phyloP scores from a whole-genome alignment of 805 yeast genomes.

The Yarrowia keelungensis region DNA sequence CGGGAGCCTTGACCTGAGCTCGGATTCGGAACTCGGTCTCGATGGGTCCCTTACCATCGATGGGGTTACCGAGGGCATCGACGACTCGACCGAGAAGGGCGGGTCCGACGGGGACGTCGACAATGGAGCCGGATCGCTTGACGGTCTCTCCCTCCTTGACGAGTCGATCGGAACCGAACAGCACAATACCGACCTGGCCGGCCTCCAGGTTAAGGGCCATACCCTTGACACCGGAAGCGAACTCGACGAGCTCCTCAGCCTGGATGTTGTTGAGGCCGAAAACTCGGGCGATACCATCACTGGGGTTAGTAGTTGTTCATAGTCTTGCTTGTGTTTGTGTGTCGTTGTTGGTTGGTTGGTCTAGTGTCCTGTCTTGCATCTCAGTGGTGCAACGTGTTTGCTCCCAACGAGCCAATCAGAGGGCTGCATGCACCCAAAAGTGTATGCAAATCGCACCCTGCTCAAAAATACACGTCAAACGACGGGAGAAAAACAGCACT shows the following conservation, averaged over 20 bases:
- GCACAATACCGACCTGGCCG: slow-evolving; percentile 99
- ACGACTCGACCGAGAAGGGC: slow-evolving; percentile 98
- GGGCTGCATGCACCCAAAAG: slow-evolving; percentile 26
- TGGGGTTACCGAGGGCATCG: slow-evolving; percentile 99
- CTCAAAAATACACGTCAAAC: no score
- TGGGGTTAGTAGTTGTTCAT: slow-evolving; percentile 46
- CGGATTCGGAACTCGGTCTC: slow-evolving; percentile 82
- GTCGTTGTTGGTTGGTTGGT: neutral
- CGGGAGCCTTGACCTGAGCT: slow-evolving; percentile 99
- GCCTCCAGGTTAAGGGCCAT: slow-evolving; percentile 99
- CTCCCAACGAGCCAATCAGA: slow-evolving; percentile 37
- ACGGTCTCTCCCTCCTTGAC: slow-evolving; percentile 99
- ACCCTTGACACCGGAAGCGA: slow-evolving; percentile 99
- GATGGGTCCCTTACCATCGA: slow-evolving; percentile 99
- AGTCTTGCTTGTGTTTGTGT: no score
- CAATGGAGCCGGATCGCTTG: slow-evolving; percentile 99
- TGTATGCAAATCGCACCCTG: slow-evolving; percentile 15
- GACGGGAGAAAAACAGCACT: neutral
- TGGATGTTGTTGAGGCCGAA: slow-evolving; percentile 99
- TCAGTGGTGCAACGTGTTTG: slow-evolving; percentile 31
- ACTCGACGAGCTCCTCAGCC: slow-evolving; percentile 99
- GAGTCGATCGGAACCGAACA: slow-evolving; percentile 98
- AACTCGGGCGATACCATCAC: slow-evolving; percentile 99
- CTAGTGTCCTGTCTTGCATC: neutral
- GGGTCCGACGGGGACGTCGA: slow-evolving; percentile 99